A percentile compares a stretch with the other conserved stretches of the same genome.
Conservation (phyloP, 768 basidiomycete genomes). For the Suillus hirtellus region DNA sequence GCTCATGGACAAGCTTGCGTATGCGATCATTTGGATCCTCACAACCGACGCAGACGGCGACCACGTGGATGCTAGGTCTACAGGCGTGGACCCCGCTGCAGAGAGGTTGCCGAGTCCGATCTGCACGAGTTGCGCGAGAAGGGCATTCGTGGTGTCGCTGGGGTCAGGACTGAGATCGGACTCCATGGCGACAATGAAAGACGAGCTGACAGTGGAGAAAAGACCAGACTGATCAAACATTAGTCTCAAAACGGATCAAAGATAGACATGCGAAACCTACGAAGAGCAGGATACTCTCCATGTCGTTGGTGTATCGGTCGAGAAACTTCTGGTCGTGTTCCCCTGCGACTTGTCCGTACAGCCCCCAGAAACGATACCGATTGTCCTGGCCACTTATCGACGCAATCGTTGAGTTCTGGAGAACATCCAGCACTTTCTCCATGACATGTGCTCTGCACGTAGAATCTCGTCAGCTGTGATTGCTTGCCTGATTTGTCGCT, state of each 20-base stretch:
- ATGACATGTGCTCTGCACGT: not conserved
- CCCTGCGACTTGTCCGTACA: too few species aligned
- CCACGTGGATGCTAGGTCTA: not conserved
- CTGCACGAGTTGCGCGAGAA: constrained; percentile 12
- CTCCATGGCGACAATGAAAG: constrained; percentile 15
- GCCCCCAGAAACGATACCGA: too few species aligned
- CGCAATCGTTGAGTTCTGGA: too few species aligned
- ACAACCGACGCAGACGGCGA: too few species aligned
- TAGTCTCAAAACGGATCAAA: not conserved
- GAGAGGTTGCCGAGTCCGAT: constrained; percentile 1
- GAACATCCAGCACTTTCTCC: too few species aligned
- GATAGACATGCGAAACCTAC: constrained; percentile 9
- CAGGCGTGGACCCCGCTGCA: not conserved
- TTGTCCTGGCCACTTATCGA: not conserved
- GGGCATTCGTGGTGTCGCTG: constrained; percentile 14
- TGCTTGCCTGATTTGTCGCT: not conserved
- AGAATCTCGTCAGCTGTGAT: fast-evolving
- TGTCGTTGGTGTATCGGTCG: not conserved
- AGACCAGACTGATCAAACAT: constrained; percentile 13
- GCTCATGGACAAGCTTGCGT: too few species aligned
- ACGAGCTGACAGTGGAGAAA: constrained; percentile 14
- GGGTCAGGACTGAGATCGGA: not conserved
- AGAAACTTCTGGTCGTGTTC: too few species aligned
- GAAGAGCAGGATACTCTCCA: constrained; percentile 22
- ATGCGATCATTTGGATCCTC: too few species aligned